Evolutionary conservation across 1,284 basidiomycete species (phyloP).

Genomic region (Clitocybe nebularis): DNA sequence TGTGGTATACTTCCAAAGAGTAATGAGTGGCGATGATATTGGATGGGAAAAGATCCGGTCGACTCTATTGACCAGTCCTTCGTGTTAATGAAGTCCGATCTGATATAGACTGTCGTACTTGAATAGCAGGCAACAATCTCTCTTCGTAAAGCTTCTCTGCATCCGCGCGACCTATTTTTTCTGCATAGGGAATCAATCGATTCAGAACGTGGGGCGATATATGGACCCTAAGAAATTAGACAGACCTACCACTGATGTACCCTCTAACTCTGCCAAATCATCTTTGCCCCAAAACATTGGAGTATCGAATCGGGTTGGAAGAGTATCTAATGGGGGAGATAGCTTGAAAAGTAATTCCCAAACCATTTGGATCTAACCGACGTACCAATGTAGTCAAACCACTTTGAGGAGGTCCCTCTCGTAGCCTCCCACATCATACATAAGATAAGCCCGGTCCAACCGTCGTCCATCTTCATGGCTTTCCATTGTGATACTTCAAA

Average conservation of each 20-base stretch:
- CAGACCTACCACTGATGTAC: conserved; percentile 84
- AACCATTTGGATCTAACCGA: conserved; percentile 12
- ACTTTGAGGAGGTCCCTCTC: conserved; percentile 52
- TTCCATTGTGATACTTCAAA: conserved; percentile 65
- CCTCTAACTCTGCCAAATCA: conserved; percentile 76
- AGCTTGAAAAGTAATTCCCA: background rate
- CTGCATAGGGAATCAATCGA: too few relatives aligned
- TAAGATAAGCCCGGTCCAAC: conserved; percentile 88
- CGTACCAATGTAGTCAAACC: conserved; percentile 70
- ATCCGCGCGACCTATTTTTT: conserved; percentile 84
- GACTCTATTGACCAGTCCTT: too few relatives aligned
- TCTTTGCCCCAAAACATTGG: conserved; percentile 92
- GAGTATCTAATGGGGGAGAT: conserved; percentile 35
- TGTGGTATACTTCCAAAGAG: conserved; percentile 76
- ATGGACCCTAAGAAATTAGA: too few relatives aligned
- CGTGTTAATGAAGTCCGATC: too few relatives aligned
- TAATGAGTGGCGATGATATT: conserved; percentile 51
- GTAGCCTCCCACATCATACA: conserved; percentile 94
- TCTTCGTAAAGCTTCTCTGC: conserved; percentile 76
- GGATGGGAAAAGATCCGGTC: conserved; percentile 67
- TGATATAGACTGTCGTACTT: conserved; percentile 37
- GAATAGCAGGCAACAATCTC: conserved; percentile 62
- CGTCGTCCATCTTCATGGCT: conserved; percentile 51
- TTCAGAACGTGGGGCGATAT: too few relatives aligned
- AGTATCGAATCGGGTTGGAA: conserved; percentile 80